Conservation (phyloP, 495 filamentous ascomycete genomes). For the Chaetomium fimeti region DNA sequence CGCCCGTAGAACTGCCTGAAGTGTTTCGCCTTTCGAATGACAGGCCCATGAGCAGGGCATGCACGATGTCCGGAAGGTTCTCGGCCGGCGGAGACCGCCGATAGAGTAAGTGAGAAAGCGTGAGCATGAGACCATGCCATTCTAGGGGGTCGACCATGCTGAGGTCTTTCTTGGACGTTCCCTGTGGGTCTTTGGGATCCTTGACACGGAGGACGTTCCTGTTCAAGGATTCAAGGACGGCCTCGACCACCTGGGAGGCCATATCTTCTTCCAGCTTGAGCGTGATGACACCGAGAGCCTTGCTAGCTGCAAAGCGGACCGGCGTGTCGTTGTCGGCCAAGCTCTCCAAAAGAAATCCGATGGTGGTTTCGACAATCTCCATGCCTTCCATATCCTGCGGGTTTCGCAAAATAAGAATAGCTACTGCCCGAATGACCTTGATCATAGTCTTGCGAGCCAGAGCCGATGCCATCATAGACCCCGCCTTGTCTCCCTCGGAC, state of each 20-base stretch:
- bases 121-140: conserved; percentile 92
- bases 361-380: conserved; percentile 66
- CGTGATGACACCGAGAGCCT: conserved; percentile 83
- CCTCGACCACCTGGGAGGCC: conserved; percentile 81
- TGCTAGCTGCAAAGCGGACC: conserved; percentile 85
- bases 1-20: conserved; percentile 78
- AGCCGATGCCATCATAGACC: conserved; percentile 60
- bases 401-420: conserved; percentile 58
- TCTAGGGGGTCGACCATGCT: conserved; percentile 71
- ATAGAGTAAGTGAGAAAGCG: conserved; percentile 80
- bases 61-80: conserved; percentile 67
- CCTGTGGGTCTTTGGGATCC: conserved; percentile 34
- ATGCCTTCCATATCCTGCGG: conserved; percentile 46
- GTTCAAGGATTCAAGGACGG: conserved; percentile 70
- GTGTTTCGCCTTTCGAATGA: conserved; percentile 81
- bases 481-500: conserved; percentile 41
- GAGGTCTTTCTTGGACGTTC: conserved; percentile 56
- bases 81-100: conserved; percentile 66
- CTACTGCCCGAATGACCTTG: conserved; percentile 75
- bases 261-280: conserved; percentile 73
- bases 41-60: conserved; percentile 68
- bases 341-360: conserved; percentile 65
- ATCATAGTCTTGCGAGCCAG: conserved; percentile 75
- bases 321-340: conserved; percentile 83
- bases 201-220: conserved; percentile 69